Base-by-base conservation (phyloP, 2,329 filamentous ascomycete species). In the Apiospora rasikravindrae region DNA sequence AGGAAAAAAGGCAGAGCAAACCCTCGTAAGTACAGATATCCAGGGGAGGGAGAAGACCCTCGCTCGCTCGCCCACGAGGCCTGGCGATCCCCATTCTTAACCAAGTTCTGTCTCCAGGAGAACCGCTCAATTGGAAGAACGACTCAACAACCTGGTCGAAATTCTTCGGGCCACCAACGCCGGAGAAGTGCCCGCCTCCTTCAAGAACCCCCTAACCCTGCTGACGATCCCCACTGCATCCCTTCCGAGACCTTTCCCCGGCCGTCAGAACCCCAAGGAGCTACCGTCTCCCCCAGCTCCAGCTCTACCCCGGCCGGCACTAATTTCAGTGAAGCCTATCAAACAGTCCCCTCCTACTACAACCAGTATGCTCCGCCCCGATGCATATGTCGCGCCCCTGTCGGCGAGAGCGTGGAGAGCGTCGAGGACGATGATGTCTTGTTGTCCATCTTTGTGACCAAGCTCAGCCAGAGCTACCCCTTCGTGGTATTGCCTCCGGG, bases 1-100 rank as follows among this genome's bases (percentile, higher is more conserved):
- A 82, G 87, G 42, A 88, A 88, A 88, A 88, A 80, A 82, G 87
- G 74, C 83, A 85, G 44, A 81, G 80, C 45, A 87, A 85, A 72
- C 84, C 85, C 44, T 88, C 86, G 86, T 88, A 79, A 82, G 86
- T 83, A 4, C 19, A 29, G 22, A 24, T 51, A 26, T 68, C 68
- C 64, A 40, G 61, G 37, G 37, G 53, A 14, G 70, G 67, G 24
- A 49, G 45, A 29, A 44, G 68, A 74, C 14, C 71, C 29, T 64
- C 37, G 2, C 14, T 33, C 33, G 33, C 33, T 6, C 6, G n/a
- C 33, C 33, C 33, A 6, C 33, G 33, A 37, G 16, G 29, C n/a
- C 68, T 6, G 4, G 19, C 26, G 4, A 42, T 42, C 69, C 37
- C 37, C 42, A 26, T 16, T 47, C 69, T 29, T 61, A 70, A 19